Percentiles rank a stretch among this genome's conserved stretches.
Conservation (phyloP, 495 filamentous ascomycete genomes). For the Parathielavia hyrcaniae region DNA sequence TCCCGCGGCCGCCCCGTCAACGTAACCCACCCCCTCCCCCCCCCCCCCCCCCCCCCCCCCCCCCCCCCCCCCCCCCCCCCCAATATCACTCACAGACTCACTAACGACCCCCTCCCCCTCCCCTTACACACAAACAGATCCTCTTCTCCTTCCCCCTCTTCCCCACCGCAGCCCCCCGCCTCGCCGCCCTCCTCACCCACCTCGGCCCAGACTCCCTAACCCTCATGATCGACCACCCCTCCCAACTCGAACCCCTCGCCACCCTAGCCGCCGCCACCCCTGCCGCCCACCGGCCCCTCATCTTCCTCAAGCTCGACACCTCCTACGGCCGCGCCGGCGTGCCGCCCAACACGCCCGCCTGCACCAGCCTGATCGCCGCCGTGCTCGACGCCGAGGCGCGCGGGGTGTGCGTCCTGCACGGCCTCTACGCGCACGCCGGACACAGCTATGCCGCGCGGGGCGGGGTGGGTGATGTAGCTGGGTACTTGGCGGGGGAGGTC, state of each 20-base stretch:
- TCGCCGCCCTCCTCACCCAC: constrained; percentile 45
- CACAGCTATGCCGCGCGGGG: constrained; percentile 54
- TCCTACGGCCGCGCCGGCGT: constrained; percentile 73
- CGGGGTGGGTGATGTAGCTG: constrained; percentile 42
- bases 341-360: constrained; percentile 41
- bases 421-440: constrained; percentile 75
- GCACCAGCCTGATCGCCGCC: constrained; percentile 47
- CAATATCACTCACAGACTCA: background rate
- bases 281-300: constrained; percentile 39
- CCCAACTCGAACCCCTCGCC: constrained; percentile 49
- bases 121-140: constrained; percentile 48
- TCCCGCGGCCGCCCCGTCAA: constrained; percentile 48
- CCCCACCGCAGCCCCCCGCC: constrained; percentile 52
- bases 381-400: constrained; percentile 38
- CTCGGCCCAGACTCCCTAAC: constrained; percentile 52
- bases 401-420: constrained; percentile 47
- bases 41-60: background rate
- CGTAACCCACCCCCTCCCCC: constrained; percentile 34
- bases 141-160: constrained; percentile 72
- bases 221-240: constrained; percentile 67
- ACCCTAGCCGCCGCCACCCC: constrained; percentile 30
- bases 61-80: background rate
- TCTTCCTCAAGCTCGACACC: constrained; percentile 76
- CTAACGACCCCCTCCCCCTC: background rate
- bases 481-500: constrained; percentile 56